Conservation (phyloP, 441 rosid genomes). For the Adansonia gregorii region DNA sequence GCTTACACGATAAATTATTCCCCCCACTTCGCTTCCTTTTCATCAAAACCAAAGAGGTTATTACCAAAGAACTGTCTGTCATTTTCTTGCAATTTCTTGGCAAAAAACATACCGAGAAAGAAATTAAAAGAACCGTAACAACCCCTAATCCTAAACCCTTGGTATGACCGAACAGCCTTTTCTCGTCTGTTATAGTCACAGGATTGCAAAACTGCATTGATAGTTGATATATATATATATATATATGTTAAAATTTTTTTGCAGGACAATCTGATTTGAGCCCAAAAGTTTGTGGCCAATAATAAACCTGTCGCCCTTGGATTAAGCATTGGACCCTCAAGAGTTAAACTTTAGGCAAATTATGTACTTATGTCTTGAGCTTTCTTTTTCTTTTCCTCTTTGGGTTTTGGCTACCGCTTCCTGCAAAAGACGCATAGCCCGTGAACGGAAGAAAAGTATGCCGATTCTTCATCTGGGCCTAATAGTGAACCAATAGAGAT, state of each 20-base stretch:
- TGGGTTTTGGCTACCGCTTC: constrained; percentile 19
- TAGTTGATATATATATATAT: not conserved
- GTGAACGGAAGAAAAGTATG: constrained; percentile 19
- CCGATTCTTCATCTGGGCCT: constrained; percentile 39
- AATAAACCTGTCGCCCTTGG: not conserved
- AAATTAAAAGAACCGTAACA: not conserved
- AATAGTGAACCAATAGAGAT: constrained; percentile 43
- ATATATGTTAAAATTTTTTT: not conserved
- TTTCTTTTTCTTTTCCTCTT: not conserved
- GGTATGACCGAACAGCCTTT: not conserved
- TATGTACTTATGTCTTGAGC: constrained; percentile 20
- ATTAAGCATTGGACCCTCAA: not conserved
- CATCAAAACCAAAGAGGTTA: not conserved
- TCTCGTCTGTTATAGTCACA: not conserved
- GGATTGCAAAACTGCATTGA: not conserved
- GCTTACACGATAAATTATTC: too few relatives aligned
- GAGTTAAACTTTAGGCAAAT: constrained; percentile 13
- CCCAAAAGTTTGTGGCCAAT: not conserved
- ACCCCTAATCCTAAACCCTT: not conserved
- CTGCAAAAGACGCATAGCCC: not conserved
- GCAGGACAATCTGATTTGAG: not conserved
- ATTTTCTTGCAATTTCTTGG: not conserved
- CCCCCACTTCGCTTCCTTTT: too few relatives aligned
- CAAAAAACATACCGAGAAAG: not conserved
- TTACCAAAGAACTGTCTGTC: not conserved